These are phyloP conservation scores for Apostasia shenzhenica DNA, from an alignment of 106 monocot species.

Conservation along the genomic window DNA sequence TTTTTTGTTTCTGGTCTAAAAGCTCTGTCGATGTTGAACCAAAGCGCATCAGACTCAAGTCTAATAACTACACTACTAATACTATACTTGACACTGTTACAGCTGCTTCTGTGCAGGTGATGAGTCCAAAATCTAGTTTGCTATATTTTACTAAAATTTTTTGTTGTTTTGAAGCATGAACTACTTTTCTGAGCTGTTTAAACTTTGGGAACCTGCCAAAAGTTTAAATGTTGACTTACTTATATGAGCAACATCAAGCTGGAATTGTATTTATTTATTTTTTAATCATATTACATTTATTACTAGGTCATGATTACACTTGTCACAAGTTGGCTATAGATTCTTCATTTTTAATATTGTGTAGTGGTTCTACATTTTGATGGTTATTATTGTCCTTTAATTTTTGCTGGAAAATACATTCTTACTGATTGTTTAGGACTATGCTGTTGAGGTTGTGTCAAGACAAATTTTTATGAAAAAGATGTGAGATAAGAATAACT, in stretches of 20 bases:
- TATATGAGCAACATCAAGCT: neutral
- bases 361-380: no score
- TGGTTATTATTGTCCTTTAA: no score
- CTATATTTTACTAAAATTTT: neutral
- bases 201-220: neutral
- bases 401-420: no score
- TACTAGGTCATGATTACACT: no score
- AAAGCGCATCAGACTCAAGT: slow-evolving; percentile 87
- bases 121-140: neutral
- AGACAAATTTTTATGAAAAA: no score
- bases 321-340: no score
- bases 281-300: no score
- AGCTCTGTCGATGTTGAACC: slow-evolving; percentile 83
- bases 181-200: neutral
- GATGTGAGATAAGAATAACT: no score
- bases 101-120: slow-evolving; percentile 90
- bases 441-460: no score
- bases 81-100: slow-evolving; percentile 90
- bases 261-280: neutral
- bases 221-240: neutral
- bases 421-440: no score
- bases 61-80: slow-evolving; percentile 87
- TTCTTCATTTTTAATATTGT: no score
- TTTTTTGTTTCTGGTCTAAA: slow-evolving; percentile 93
- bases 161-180: neutral